These are phyloP conservation scores for Zychaea mexicana DNA, from an alignment of 371 early-diverging fungal species.

Conservation along the genomic window DNA sequence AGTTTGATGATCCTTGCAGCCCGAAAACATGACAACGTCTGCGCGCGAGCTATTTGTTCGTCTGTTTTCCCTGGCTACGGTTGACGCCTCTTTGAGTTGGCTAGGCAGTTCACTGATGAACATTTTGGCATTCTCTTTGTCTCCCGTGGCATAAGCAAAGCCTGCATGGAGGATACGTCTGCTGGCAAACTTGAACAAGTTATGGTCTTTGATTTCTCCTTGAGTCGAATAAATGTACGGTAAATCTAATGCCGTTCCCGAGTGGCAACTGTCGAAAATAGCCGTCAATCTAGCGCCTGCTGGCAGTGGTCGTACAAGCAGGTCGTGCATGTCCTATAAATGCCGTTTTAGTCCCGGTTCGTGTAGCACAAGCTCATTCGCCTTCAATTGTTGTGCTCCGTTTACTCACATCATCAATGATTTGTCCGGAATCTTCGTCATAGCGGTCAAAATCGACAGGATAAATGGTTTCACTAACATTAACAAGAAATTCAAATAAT, in stretches of 20 bases:
- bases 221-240: slow-evolving; percentile 80
- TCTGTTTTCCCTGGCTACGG: slow-evolving; percentile 38
- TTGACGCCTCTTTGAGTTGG: slow-evolving; percentile 37
- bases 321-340: slow-evolving; percentile 65
- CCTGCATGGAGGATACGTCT: slow-evolving; percentile 48
- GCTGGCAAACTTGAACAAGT: slow-evolving; percentile 50
- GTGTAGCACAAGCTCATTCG: not conserved
- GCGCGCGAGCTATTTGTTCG: slow-evolving; percentile 64
- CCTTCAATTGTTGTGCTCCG: no score
- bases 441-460: slow-evolving; percentile 82
- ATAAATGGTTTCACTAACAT: slow-evolving; percentile 49
- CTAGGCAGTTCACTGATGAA: slow-evolving; percentile 52
- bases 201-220: slow-evolving; percentile 65
- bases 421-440: slow-evolving; percentile 64
- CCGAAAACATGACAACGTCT: slow-evolving; percentile 87
- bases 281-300: slow-evolving; percentile 82
- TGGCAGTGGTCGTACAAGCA: slow-evolving; percentile 84
- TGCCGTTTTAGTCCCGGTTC: no score
- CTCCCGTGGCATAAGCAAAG: slow-evolving; percentile 51
- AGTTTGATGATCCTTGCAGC: slow-evolving; percentile 90
- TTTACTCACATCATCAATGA: slow-evolving; percentile 78
- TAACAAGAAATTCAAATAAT: not conserved
- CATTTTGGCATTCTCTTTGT: slow-evolving; percentile 43
- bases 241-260: slow-evolving; percentile 88
- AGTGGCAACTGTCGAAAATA: slow-evolving; percentile 87